These are phyloP conservation scores for Yarrowia sp. DNA, from an alignment of 805 yeast genomes.

Conservation along the genomic window DNA sequence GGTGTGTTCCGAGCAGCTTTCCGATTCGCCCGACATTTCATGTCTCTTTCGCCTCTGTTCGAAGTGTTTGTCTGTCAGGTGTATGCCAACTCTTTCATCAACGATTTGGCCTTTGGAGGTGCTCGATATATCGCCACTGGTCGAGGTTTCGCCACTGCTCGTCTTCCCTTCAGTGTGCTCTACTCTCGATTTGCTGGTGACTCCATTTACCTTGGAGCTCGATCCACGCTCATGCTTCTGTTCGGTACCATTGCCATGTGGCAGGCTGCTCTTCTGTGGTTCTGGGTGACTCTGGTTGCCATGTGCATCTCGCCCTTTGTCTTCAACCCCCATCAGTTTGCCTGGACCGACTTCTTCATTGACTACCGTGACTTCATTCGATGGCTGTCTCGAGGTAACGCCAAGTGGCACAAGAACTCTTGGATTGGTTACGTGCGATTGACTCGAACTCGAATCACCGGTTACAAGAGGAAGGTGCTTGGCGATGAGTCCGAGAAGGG, in stretches of 20 bases:
- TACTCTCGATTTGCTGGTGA: conserved; percentile 78
- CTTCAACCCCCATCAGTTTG: conserved; percentile 97
- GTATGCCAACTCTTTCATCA: conserved; percentile 77
- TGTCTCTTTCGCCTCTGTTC: conserved; percentile 86
- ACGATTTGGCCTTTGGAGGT: conserved; percentile 86
- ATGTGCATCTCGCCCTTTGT: conserved; percentile 90
- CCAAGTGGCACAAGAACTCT: conserved; percentile 68
- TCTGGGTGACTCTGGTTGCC: conserved; percentile 92
- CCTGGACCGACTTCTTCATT: conserved; percentile 94
- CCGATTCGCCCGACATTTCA: conserved; percentile 75
- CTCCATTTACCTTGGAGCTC: conserved; percentile 80
- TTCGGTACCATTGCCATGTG: conserved; percentile 85
- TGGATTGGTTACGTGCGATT: conserved; percentile 81
- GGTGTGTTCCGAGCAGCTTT: conserved; percentile 77
- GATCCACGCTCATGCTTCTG: conserved; percentile 69
- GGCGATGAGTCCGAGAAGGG: conserved; percentile 72
- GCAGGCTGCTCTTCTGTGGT: conserved; percentile 95
- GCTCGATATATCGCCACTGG: conserved; percentile 94
- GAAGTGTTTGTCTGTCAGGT: conserved; percentile 96
- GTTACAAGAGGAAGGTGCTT: conserved; percentile 78
- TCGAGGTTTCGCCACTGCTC: conserved; percentile 87
- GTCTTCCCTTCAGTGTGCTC: conserved; percentile 72
- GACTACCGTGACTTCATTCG: conserved; percentile 93
- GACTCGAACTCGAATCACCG: conserved; percentile 88
- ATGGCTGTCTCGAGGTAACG: conserved; percentile 86